Evolutionary conservation across 73 alveolate genomes (phyloP), one percentile per base, ranked within the genome.

Genomic region (Effrenium voratum): DNA sequence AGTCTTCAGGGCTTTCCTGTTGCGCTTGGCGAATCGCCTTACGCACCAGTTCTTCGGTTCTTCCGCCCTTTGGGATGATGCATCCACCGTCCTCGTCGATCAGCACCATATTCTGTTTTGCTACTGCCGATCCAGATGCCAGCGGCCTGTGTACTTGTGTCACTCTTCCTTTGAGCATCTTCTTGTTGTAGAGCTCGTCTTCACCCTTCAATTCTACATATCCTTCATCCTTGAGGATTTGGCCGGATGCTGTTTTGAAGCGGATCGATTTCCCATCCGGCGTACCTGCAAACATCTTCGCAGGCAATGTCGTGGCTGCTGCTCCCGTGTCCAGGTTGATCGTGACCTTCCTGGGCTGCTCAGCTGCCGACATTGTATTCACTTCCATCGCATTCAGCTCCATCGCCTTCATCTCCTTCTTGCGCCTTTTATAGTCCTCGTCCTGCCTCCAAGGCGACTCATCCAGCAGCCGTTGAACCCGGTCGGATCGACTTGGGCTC

Each of bases 191-290:
- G 63, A 43, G 28, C 24, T 43, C 52, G 47, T 34, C 36, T 34
- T 28, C 3, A 41, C 95, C 84, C 44, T 85, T 34, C 63, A 85
- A 34, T 8, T 28, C n/a, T 3, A 66, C 70, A 43, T 30, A 28
- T 8, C 95, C 95, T 0, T 60, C 52, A 5, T 36, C 77, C 32
- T 59, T 46, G n/a, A 87, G 72, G 1, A 87, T 49, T 28, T 87
- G 85, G 43, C 95, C 95, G 26, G 85, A 63, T 46, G 95, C 95
- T 0, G 95, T 87, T 40, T 87, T 87, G 47, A 41, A 87, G 30
- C 52, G 43, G 2, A 59, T 70, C n/a, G 28, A 38, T 28, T 41
- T 52, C 13, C 72, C 95, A 0, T 32, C 5, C 22, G 49, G 73
- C 2, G 43, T 2, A 2, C n/a, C 73, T 2, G 40, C 85, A 15